Evolutionary conservation across 306 rosid genomes (phyloP).

Genomic region (Castanea mollissima): DNA sequence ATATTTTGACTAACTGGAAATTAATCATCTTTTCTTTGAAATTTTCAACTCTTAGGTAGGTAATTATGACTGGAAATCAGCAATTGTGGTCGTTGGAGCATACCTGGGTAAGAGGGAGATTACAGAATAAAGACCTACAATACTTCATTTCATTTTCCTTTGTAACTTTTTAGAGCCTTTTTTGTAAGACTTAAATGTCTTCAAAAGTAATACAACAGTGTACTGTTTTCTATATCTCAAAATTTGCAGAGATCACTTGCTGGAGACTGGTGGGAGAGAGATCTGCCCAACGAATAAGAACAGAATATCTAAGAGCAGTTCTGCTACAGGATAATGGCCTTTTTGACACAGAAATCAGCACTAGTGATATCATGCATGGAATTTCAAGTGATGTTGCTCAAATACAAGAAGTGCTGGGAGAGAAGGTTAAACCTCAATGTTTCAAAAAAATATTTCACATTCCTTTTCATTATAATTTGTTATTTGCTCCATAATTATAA

Average conservation of each 20-base stretch:
- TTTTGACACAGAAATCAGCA: constrained; percentile 59
- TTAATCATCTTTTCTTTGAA: constrained; percentile 1
- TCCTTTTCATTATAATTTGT: background rate
- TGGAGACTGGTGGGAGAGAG: constrained; percentile 95
- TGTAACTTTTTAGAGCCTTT: background rate
- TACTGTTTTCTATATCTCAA: background rate
- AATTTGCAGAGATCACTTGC: constrained; percentile 80
- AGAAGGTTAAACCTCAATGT: constrained; percentile 56
- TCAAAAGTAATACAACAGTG: constrained; percentile 2
- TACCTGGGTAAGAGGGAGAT: constrained; percentile 60
- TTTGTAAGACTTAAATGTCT: background rate
- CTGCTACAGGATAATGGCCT: constrained; percentile 74
- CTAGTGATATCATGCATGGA: constrained; percentile 91
- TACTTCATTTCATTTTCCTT: background rate
- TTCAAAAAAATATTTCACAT: background rate
- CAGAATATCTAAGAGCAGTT: constrained; percentile 63
- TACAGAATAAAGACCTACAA: background rate
- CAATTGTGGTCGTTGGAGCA: constrained; percentile 75
- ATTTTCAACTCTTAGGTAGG: constrained; percentile 56
- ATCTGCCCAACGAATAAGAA: constrained; percentile 79
- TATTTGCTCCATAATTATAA: background rate
- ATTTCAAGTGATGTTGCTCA: constrained; percentile 93
- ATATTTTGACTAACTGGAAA: background rate
- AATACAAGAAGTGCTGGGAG: constrained; percentile 95
- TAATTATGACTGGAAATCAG: constrained; percentile 66